These are phyloP conservation scores for Sarcodon sp. DNA, from an alignment of 768 basidiomycete species.

Conservation along the genomic window DNA sequence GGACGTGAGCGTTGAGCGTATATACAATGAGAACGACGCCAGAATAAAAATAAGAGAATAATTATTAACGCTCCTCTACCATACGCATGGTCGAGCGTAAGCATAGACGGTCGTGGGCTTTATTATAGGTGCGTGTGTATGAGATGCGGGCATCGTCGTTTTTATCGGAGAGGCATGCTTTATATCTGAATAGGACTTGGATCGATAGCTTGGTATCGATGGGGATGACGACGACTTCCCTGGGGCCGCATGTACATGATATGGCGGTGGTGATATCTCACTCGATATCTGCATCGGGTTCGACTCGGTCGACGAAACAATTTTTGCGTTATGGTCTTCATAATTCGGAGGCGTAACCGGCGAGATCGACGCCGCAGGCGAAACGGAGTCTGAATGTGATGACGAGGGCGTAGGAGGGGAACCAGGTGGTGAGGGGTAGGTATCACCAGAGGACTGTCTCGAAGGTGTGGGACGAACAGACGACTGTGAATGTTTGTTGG, in stretches of 20 bases:
- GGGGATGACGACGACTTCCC: neutral
- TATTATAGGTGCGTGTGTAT: neutral
- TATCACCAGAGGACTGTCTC: slow-evolving; percentile 3
- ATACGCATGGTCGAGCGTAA: neutral
- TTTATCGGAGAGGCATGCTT: neutral
- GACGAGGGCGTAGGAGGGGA: slow-evolving; percentile 16
- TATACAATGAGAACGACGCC: no score
- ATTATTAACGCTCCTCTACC: neutral
- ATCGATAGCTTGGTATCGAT: neutral
- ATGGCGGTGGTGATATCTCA: neutral
- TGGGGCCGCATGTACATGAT: neutral
- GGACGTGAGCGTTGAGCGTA: no score
- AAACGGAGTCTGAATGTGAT: slow-evolving; percentile 16
- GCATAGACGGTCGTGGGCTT: neutral
- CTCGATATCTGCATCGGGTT: neutral
- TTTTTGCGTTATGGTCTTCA: slow-evolving; percentile 11
- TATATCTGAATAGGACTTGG: neutral
- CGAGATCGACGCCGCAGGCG: slow-evolving; percentile 17
- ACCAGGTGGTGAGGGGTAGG: slow-evolving; percentile 8
- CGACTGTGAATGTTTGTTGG: slow-evolving; percentile 1
- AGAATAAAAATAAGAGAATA: no score
- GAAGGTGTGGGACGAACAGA: neutral
- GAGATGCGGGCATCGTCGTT: neutral
- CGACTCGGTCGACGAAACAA: slow-evolving; percentile 5
- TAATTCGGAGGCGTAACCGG: slow-evolving; percentile 16